Conservation (phyloP, 495 filamentous ascomycete genomes). For the Stereocaulon alpinum region DNA sequence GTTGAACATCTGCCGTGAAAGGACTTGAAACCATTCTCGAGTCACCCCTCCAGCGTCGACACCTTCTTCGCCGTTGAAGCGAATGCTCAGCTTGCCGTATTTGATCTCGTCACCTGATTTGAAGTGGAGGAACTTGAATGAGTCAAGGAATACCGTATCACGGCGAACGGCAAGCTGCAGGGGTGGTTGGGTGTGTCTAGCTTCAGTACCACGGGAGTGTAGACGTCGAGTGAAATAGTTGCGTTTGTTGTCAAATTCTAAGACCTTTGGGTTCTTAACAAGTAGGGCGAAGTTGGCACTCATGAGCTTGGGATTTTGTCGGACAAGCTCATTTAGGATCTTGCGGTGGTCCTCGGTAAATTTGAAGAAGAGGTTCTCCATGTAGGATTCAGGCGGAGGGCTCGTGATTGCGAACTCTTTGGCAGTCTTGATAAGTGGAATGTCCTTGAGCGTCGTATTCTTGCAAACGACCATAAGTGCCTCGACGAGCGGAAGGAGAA, state of each 20-base stretch:
- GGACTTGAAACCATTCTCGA: conserved; percentile 98
- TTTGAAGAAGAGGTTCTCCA: conserved; percentile 90
- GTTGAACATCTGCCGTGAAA: conserved; percentile 98
- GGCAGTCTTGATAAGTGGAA: conserved; percentile 43
- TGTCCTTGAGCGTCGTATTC: conserved; percentile 74
- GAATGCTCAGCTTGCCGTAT: conserved; percentile 93
- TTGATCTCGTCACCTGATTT: conserved; percentile 94
- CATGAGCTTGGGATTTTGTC: conserved; percentile 95
- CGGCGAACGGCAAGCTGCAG: conserved; percentile 84
- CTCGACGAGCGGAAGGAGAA: conserved; percentile 87
- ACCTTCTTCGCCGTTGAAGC: conserved; percentile 95
- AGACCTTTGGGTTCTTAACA: conserved; percentile 95
- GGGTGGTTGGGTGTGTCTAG: conserved; percentile 57
- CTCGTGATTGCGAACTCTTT: conserved; percentile 67
- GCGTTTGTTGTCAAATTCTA: conserved; percentile 99
- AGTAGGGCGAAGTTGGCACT: conserved; percentile 91
- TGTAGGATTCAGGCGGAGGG: conserved; percentile 67
- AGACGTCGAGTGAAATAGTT: conserved; percentile 95
- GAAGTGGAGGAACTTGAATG: conserved; percentile 91
- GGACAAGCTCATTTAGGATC: conserved; percentile 95
- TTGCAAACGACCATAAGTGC: conserved; percentile 99
- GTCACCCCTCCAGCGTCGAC: conserved; percentile 97
- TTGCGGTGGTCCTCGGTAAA: conserved; percentile 98
- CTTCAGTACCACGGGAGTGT: conserved; percentile 60
- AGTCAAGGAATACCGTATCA: conserved; percentile 96